phyloP scores from a whole-genome alignment of 2,329 filamentous ascomycete species.

The Nigrospora sphaerica region DNA sequence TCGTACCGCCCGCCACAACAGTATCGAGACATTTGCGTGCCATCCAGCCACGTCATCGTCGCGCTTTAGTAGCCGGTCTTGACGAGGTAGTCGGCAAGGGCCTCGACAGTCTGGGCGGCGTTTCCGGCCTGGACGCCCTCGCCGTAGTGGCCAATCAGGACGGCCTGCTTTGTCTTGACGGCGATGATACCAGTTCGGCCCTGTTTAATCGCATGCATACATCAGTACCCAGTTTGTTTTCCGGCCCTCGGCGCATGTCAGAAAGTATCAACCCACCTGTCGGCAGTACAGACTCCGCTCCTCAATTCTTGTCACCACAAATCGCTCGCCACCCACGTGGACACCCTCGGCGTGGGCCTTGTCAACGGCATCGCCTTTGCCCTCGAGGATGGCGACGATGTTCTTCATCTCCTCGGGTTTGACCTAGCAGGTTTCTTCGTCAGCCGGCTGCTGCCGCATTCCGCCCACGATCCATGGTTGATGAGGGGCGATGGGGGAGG shows the following conservation, averaged over 20 bases:
- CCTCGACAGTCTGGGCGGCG: slow-evolving; percentile 71
- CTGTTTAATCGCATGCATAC: slow-evolving; percentile 21
- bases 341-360: slow-evolving; percentile 67
- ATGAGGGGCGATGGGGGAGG: not conserved
- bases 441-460: not conserved
- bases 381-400: slow-evolving; percentile 45
- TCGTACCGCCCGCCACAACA: no score
- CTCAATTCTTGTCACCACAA: slow-evolving; percentile 68
- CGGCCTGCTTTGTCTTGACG: slow-evolving; percentile 80
- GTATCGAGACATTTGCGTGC: no score
- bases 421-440: slow-evolving; percentile 36
- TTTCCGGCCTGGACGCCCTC: slow-evolving; percentile 68
- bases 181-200: slow-evolving; percentile 76
- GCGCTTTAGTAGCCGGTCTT: slow-evolving; percentile 63
- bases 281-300: slow-evolving; percentile 78
- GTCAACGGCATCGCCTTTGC: slow-evolving; percentile 43
- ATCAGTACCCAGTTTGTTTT: slow-evolving; percentile 2
- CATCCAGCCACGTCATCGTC: no score
- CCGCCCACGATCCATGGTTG: no score
- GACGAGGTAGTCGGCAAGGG: slow-evolving; percentile 82
- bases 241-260: not conserved
- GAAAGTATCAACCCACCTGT: slow-evolving; percentile 52
- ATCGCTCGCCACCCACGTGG: slow-evolving; percentile 70
- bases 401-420: slow-evolving; percentile 52
- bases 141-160: slow-evolving; percentile 82